Evolutionary conservation across 495 filamentous ascomycete genomes (phyloP).

Genomic region (Trichoderma gamsii): DNA sequence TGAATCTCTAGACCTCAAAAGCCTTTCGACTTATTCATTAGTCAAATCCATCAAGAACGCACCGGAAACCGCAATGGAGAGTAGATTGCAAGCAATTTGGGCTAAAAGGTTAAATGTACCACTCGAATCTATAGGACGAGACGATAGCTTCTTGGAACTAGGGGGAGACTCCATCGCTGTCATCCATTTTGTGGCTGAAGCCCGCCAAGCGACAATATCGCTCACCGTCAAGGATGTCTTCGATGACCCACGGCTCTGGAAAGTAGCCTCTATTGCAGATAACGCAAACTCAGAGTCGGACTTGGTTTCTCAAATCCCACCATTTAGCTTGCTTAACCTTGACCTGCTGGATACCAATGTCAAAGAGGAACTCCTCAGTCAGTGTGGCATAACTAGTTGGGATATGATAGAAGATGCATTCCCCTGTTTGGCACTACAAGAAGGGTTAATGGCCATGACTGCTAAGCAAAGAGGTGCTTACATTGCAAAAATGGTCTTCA

Average conservation of each 20-base stretch:
- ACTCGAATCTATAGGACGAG: constrained; percentile 29
- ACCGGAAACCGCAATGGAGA: constrained; percentile 1
- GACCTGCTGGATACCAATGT: neutral
- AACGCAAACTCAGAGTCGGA: neutral
- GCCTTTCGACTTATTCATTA: neutral
- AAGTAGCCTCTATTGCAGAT: neutral
- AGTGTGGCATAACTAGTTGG: neutral
- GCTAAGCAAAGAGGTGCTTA: constrained; percentile 7
- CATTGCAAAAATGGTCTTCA: neutral
- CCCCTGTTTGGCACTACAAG: constrained; percentile 53
- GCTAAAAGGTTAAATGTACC: neutral
- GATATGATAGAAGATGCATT: constrained; percentile 48
- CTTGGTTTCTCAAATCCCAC: neutral
- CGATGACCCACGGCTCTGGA: constrained; percentile 38
- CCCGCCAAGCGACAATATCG: neutral
- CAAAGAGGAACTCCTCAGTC: neutral
- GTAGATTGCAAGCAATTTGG: neutral
- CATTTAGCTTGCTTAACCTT: neutral
- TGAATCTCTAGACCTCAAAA: neutral
- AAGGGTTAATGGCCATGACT: constrained; percentile 27
- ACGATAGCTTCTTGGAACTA: constrained; percentile 49
- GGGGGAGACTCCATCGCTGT: constrained; percentile 8
- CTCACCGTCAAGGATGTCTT: constrained; percentile 23
- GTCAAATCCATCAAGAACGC: neutral
- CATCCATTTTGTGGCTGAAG: constrained; percentile 7